These are phyloP conservation scores for Neostapfia colusana DNA, from an alignment of 176 grass and related monocot species.

Conservation along the genomic window DNA sequence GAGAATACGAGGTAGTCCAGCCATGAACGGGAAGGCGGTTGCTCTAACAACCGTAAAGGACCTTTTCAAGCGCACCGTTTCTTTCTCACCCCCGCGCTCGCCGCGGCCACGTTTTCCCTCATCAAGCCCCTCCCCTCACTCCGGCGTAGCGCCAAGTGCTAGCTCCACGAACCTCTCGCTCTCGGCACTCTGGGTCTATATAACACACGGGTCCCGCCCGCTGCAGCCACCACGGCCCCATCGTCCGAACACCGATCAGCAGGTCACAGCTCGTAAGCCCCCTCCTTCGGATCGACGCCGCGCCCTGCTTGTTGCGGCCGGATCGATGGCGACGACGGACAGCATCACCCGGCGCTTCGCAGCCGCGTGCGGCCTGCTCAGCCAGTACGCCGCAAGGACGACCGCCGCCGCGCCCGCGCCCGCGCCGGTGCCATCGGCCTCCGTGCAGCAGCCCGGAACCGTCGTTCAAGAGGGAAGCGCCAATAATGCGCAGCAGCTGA, in stretches of 20 bases:
- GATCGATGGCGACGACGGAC: slow-evolving; percentile 25
- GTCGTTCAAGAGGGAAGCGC: background rate
- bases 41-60: slow-evolving; percentile 15
- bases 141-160: no score
- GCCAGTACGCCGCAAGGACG: slow-evolving; percentile 53
- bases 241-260: background rate
- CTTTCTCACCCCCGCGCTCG: no score
- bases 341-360: slow-evolving; percentile 45
- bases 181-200: background rate
- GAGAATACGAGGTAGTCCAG: background rate
- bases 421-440: background rate
- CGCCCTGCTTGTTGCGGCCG: background rate
- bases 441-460: background rate
- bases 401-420: background rate
- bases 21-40: background rate
- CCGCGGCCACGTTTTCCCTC: no score
- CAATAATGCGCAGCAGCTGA: slow-evolving; percentile 39
- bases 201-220: background rate
- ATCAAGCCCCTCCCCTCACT: no score
- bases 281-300: background rate
- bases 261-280: background rate
- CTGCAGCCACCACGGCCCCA: background rate
- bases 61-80: background rate
- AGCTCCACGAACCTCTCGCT: background rate
- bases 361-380: slow-evolving; percentile 58